Evolutionary conservation across 2,329 filamentous ascomycete genomes (phyloP).

Genomic region (Alternaria dauci): DNA sequence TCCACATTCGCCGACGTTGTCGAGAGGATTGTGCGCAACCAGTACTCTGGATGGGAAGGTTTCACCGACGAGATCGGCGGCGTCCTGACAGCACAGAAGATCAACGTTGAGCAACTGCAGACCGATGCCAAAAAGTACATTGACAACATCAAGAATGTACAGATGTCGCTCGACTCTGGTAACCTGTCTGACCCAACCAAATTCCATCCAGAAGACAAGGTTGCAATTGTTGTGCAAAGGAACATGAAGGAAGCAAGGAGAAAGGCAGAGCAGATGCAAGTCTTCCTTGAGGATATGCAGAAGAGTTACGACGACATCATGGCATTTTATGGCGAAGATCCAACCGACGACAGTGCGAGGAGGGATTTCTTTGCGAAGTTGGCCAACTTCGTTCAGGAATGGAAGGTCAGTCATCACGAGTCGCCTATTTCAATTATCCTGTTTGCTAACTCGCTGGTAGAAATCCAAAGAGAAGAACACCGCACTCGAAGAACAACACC

Average conservation of each 20-base stretch:
- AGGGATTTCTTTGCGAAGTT: constrained; percentile 96
- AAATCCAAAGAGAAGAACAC: constrained; percentile 94
- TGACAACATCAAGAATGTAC: constrained; percentile 91
- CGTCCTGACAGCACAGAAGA: constrained; percentile 81
- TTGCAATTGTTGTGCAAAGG: constrained; percentile 88
- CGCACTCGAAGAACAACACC: constrained; percentile 78
- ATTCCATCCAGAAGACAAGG: constrained; percentile 96
- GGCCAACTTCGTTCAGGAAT: constrained; percentile 87
- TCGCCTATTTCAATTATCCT: not conserved
- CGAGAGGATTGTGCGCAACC: constrained; percentile 93
- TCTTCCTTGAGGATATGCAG: constrained; percentile 93
- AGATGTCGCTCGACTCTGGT: constrained; percentile 88
- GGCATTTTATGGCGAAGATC: constrained; percentile 95
- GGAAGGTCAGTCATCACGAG: constrained; percentile 69
- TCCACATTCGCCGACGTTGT: constrained; percentile 95
- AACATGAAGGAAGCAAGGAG: constrained; percentile 96
- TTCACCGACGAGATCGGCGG: constrained; percentile 85
- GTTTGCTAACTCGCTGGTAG: constrained; percentile 50
- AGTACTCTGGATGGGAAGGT: constrained; percentile 94
- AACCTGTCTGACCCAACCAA: constrained; percentile 96
- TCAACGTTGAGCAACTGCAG: constrained; percentile 93
- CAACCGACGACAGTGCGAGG: constrained; percentile 87
- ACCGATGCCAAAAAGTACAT: constrained; percentile 91
- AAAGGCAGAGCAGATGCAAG: constrained; percentile 93
- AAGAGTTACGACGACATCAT: constrained; percentile 94